Evolutionary conservation across 208 protist species (phyloP), one percentile per base, ranked within the genome.

Genomic region (Acanthamoeba quina): DNA sequence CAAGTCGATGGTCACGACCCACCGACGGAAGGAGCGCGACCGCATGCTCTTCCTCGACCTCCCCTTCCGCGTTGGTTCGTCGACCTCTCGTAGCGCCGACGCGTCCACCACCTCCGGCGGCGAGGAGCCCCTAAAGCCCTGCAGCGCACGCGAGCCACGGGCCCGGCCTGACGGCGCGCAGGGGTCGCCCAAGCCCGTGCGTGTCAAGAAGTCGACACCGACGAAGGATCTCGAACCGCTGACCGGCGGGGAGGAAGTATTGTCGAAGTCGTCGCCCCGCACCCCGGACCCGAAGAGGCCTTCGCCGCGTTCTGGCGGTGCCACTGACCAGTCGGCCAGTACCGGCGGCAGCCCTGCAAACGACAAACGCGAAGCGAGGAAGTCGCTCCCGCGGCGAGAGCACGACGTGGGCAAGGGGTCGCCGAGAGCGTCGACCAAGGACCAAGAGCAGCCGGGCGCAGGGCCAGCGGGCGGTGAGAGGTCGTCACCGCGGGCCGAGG

Each of bases 41-140:
- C 76, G 15, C 19, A 52, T 85, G 76, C 44, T 34, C 76, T 85
- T 85, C 76, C 76, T 85, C 10, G 76, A 85, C n/a, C 76, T 85
- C 10, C 37, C 76, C 76, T 60, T 24, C 19, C 54, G 54, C 54
- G 5, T 5, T 2, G 1, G 2, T 24, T 60, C 54, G 19, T 15
- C 54, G 54, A 21, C 54, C 19, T 24, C 54, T 21, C 54, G 54
- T 1, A 4, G 60, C 60, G 60, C 44, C 44, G 44, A 47, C 44
- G 44, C 44, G 6, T 47, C 44, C 44, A 68, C 60, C 60, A 29
- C 7, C 26, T 31, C 60, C 26, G n/a, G 24, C n/a, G 10, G n/a
- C 7, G 26, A 31, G 2, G n/a, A 31, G 19, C 24, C 10, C 10
- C 19, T 26, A 26, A 68, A 68, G 68, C 68, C 68, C 34, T 11